A percentile compares a stretch with the other conserved stretches of the same genome.
These are phyloP conservation scores for Hamamelis virginiana DNA, from an alignment of 164 flowering plant species.

Conservation along the genomic window DNA sequence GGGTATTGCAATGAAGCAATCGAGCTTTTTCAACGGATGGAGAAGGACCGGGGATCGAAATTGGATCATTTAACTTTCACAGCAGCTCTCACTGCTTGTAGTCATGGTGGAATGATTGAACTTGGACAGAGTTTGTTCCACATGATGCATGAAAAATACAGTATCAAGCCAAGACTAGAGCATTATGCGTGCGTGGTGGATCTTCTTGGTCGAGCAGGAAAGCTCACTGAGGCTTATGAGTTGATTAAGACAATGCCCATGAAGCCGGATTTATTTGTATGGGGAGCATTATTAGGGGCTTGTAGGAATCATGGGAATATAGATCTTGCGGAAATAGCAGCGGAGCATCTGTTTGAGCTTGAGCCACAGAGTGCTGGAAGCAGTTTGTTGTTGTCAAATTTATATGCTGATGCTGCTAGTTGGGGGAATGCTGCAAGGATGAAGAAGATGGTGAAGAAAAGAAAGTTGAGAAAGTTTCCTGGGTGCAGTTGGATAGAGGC, in stretches of 20 bases:
- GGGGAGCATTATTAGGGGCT: slow-evolving; percentile 89
- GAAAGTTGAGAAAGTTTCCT: slow-evolving; percentile 38
- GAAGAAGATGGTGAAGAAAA: slow-evolving; percentile 56
- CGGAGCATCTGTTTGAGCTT: slow-evolving; percentile 50
- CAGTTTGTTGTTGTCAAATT: slow-evolving; percentile 44
- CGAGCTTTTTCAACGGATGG: slow-evolving; percentile 61
- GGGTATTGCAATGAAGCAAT: slow-evolving; percentile 66
- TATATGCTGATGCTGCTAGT: slow-evolving; percentile 61
- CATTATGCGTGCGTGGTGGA: slow-evolving; percentile 91
- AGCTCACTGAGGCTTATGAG: slow-evolving; percentile 61
- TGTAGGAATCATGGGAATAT: slow-evolving; percentile 69
- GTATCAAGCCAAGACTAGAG: slow-evolving; percentile 67
- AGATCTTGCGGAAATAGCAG: slow-evolving; percentile 72
- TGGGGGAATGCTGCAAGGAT: slow-evolving; percentile 57
- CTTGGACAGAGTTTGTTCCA: slow-evolving; percentile 52
- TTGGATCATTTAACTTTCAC: slow-evolving; percentile 71
- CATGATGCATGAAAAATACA: slow-evolving; percentile 53
- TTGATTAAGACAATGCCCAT: slow-evolving; percentile 63
- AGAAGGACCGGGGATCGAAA: slow-evolving; percentile 27
- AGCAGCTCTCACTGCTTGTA: slow-evolving; percentile 72
- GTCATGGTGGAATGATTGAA: slow-evolving; percentile 64
- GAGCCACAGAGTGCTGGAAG: slow-evolving; percentile 70
- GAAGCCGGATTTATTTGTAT: slow-evolving; percentile 73
- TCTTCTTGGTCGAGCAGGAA: slow-evolving; percentile 81
- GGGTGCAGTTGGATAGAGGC: slow-evolving; percentile 78